phyloP scores from a whole-genome alignment of 805 yeast species.

The Scheffersomyces lignosus region DNA sequence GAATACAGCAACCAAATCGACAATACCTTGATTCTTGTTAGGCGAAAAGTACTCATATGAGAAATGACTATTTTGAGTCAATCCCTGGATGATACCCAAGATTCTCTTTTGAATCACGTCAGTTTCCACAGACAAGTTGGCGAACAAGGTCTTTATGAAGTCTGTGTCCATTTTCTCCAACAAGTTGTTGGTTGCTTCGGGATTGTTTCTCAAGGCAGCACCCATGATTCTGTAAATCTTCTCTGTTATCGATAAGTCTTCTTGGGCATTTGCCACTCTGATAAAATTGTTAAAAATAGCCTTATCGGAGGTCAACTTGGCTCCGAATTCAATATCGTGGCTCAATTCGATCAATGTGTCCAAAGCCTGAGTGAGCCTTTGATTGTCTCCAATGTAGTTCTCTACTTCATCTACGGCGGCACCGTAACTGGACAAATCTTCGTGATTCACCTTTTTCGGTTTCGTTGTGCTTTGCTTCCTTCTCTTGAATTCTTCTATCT shows the following conservation, averaged over 20 bases:
- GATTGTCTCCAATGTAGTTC: constrained; percentile 15
- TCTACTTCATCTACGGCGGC: constrained; percentile 20
- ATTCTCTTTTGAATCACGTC: constrained; percentile 45
- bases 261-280: constrained; percentile 13
- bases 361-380: constrained; percentile 29
- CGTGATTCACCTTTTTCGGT: constrained; percentile 6
- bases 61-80: constrained; percentile 39
- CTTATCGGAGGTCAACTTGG: constrained; percentile 39
- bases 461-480: constrained; percentile 3
- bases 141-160: constrained; percentile 21
- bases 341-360: constrained; percentile 57
- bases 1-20: constrained; percentile 23
- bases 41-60: constrained; percentile 23
- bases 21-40: constrained; percentile 19
- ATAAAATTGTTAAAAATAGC: constrained; percentile 27
- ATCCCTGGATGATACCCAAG: constrained; percentile 52
- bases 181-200: constrained; percentile 48
- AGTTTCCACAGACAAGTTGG: constrained; percentile 19
- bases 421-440: constrained; percentile 18
- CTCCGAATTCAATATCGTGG: constrained; percentile 67
- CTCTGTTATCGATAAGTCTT: constrained; percentile 41
- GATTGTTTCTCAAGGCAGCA: constrained; percentile 72
- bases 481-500: constrained; percentile 1
- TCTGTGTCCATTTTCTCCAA: constrained; percentile 13
- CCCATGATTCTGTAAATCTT: constrained; percentile 60